Percentiles rank a stretch among this genome's conserved stretches.
Conservation (phyloP, 257 asterid genomes). For the Plantago elongata region DNA sequence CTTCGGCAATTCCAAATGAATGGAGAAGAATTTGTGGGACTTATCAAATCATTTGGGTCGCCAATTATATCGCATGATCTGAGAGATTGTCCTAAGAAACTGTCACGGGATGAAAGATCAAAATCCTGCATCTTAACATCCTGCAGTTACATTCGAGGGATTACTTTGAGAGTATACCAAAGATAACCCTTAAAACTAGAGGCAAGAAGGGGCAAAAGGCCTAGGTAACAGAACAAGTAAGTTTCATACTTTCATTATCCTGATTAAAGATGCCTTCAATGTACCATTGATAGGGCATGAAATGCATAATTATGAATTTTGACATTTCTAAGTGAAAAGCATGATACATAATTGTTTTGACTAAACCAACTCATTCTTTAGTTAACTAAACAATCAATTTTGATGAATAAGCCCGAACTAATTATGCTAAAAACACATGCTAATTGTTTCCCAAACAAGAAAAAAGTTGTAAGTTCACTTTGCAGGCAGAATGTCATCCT, state of each 20-base stretch:
- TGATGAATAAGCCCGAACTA: background rate
- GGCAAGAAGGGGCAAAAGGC: background rate
- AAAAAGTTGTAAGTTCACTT: background rate
- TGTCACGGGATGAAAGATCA: slow-evolving; percentile 29
- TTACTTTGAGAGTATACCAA: slow-evolving; percentile 12
- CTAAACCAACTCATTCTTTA: no score
- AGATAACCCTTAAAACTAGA: slow-evolving; percentile 10
- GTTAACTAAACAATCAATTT: no score
- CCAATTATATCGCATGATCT: slow-evolving; percentile 27
- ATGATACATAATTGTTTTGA: no score
- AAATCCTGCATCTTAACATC: slow-evolving; percentile 40
- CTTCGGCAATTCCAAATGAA: slow-evolving; percentile 22
- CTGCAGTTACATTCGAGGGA: slow-evolving; percentile 26
- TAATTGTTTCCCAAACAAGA: background rate
- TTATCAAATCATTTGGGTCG: slow-evolving; percentile 25
- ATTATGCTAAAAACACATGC: background rate
- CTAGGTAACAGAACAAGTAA: slow-evolving; percentile 1
- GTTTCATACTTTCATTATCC: slow-evolving; percentile 2
- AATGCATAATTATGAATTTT: background rate
- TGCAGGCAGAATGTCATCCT: background rate
- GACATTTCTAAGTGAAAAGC: slow-evolving; percentile 12
- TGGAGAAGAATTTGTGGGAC: slow-evolving; percentile 29
- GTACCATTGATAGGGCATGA: slow-evolving; percentile 8
- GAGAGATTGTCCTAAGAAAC: slow-evolving; percentile 35
- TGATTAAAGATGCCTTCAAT: slow-evolving; percentile 10